Evolutionary conservation across 768 basidiomycete genomes (phyloP).

Genomic region (Russula dissimulans): DNA sequence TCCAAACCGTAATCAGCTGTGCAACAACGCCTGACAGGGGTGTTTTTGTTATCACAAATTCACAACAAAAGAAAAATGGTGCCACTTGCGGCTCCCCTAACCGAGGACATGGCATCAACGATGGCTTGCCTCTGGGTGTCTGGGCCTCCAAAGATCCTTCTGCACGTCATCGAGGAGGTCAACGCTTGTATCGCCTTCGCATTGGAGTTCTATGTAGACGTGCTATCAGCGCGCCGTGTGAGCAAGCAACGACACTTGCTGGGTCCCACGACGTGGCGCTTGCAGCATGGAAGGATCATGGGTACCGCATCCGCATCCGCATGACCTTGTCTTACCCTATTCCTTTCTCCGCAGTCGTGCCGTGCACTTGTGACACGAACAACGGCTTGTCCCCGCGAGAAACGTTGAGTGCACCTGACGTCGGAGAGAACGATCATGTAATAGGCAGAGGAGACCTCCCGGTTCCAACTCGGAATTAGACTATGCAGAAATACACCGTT

Average conservation of each 20-base stretch:
- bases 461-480: constrained; percentile 11
- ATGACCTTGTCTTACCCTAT: no score
- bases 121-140: background rate
- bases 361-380: no score
- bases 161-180: background rate
- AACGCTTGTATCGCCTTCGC: background rate
- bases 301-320: no score
- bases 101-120: no score
- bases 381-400: background rate
- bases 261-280: no score
- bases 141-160: background rate
- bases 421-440: background rate
- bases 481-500: constrained; percentile 15
- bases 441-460: background rate
- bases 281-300: no score
- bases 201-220: background rate
- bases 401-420: background rate
- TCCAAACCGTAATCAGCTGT: no score
- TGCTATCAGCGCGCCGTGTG: background rate
- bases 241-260: background rate
- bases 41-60: no score
- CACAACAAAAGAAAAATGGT: no score
- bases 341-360: no score
- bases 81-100: no score
- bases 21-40: no score